These are phyloP conservation scores for Rhodotorula sp. DNA, from an alignment of 1,284 basidiomycete species.

Conservation along the genomic window DNA sequence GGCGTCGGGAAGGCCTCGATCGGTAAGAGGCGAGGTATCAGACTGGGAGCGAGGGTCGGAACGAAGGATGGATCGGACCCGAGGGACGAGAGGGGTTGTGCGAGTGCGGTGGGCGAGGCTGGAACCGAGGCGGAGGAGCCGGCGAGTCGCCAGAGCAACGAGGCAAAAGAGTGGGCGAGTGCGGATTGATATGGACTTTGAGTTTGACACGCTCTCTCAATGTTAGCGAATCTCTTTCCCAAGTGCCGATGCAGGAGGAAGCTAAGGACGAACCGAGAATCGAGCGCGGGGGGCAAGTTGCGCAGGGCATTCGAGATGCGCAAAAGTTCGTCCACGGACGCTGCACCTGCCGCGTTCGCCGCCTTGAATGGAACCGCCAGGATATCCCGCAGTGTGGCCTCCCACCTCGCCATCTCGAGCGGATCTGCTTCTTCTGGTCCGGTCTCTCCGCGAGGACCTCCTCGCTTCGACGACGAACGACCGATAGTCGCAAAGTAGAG, in stretches of 20 bases:
- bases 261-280: neutral
- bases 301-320: neutral
- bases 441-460: neutral
- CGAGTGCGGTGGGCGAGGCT: conserved; percentile 4
- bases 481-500: conserved; percentile 59
- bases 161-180: neutral
- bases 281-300: conserved; percentile 48
- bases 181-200: neutral
- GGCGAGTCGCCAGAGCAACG: conserved; percentile 21
- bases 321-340: neutral
- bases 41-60: conserved; percentile 1
- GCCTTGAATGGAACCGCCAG: conserved; percentile 64
- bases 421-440: conserved; percentile 50
- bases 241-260: too few relatives aligned
- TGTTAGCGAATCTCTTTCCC: too few relatives aligned
- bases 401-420: conserved; percentile 55
- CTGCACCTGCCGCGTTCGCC: conserved; percentile 59
- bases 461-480: neutral
- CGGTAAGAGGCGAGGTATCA: conserved; percentile 18
- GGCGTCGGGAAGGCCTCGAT: conserved; percentile 18
- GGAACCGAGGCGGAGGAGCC: neutral
- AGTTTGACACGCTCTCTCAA: too few relatives aligned
- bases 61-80: conserved; percentile 5
- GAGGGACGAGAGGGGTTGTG: conserved; percentile 1
- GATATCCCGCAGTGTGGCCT: conserved; percentile 64